These are phyloP conservation scores for Mytilinidion resinicola DNA, from an alignment of 495 filamentous ascomycete genomes.

Conservation along the genomic window DNA sequence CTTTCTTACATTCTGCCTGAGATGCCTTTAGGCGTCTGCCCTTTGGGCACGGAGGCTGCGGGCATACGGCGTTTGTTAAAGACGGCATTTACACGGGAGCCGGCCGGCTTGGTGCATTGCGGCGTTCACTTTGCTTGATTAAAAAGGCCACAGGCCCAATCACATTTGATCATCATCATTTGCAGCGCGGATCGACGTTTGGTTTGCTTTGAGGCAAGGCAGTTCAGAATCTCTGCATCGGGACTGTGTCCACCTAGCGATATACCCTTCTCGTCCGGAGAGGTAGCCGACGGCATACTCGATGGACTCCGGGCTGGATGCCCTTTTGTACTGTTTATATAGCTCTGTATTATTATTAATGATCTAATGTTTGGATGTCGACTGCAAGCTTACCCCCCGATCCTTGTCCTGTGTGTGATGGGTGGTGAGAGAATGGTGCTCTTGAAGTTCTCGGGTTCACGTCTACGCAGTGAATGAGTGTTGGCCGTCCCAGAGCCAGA, in stretches of 20 bases:
- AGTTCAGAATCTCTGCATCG: background rate
- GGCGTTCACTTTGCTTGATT: constrained; percentile 1
- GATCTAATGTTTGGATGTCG: constrained; percentile 23
- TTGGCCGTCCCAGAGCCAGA: too few species aligned
- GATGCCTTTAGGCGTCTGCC: background rate
- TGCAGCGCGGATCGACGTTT: background rate
- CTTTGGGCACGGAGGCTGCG: background rate
- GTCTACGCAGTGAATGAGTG: too few species aligned
- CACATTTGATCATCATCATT: background rate
- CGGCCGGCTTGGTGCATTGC: background rate
- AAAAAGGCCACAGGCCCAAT: background rate
- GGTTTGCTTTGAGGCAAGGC: constrained; percentile 1
- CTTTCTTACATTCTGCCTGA: background rate
- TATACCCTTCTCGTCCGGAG: constrained; percentile 15
- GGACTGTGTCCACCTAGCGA: constrained; percentile 8
- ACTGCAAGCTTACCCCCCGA: background rate
- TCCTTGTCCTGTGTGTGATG: background rate
- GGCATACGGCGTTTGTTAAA: background rate
- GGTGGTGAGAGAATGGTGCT: too few species aligned
- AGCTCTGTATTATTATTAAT: constrained; percentile 16
- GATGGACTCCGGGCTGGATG: constrained; percentile 3
- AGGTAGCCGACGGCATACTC: constrained; percentile 5
- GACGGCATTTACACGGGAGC: constrained; percentile 2
- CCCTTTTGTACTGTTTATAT: constrained; percentile 1
- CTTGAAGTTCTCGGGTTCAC: too few species aligned